phyloP scores from a whole-genome alignment of 2,329 filamentous ascomycete genomes.

The Thermoascus crustaceus region DNA sequence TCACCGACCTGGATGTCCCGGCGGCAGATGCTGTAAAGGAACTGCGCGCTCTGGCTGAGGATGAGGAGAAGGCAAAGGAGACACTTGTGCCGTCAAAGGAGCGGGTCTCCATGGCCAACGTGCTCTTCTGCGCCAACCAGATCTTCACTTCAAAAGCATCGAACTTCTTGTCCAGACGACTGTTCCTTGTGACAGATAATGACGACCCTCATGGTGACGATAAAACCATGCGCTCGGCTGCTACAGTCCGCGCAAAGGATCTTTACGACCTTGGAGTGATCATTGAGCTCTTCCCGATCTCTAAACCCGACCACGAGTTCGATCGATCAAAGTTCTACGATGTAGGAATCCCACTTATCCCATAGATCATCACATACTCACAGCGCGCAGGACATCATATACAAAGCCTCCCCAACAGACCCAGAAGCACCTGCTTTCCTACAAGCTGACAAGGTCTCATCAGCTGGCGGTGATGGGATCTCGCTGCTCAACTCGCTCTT shows the following conservation, averaged over 20 bases:
- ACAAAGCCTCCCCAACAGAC: slow-evolving; percentile 61
- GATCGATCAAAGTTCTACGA: slow-evolving; percentile 85
- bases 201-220: slow-evolving; percentile 72
- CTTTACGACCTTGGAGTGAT: slow-evolving; percentile 85
- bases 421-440: slow-evolving; percentile 57
- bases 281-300: slow-evolving; percentile 90
- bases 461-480: slow-evolving; percentile 66
- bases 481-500: slow-evolving; percentile 70
- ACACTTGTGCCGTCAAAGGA: slow-evolving; percentile 64
- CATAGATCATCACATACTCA: slow-evolving; percentile 11
- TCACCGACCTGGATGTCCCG: slow-evolving; percentile 80
- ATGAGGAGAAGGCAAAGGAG: slow-evolving; percentile 61
- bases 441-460: slow-evolving; percentile 46
- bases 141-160: slow-evolving; percentile 92
- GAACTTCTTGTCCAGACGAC: slow-evolving; percentile 81
- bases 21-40: slow-evolving; percentile 78
- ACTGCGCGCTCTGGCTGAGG: slow-evolving; percentile 66
- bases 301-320: slow-evolving; percentile 61
- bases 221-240: slow-evolving; percentile 64
- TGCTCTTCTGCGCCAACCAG: slow-evolving; percentile 92
- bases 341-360: slow-evolving; percentile 41
- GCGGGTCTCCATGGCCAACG: slow-evolving; percentile 70
- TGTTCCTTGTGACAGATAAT: slow-evolving; percentile 96
- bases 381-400: slow-evolving; percentile 69
- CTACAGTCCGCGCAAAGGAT: slow-evolving; percentile 84